Base-by-base conservation (phyloP, 345 rosid genomes). In the Eucalyptus sp. region DNA sequence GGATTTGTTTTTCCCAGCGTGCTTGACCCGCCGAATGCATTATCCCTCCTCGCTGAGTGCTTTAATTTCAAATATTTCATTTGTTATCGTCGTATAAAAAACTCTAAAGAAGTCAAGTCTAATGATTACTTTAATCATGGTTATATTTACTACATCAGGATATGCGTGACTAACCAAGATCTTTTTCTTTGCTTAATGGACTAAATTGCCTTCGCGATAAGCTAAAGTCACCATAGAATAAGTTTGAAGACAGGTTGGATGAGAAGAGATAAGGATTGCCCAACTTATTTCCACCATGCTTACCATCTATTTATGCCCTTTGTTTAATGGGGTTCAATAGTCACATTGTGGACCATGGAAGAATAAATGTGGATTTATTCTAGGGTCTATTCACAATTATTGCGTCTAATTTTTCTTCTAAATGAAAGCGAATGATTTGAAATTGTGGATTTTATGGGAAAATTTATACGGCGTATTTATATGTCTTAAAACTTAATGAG, bases 21-120 rank as follows among this genome's bases (percentile, higher is more conserved):
- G 13, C 29, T 11, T 2, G 0, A 20, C 15, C 29, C 3, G 2
- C 5, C 16, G 0, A 43, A 37, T 44, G 6, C 15, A 5, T 20
- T 10, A 11, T 41, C 83, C 15, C 22, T 31, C 3, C 0, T 20
- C 15, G 2, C 1, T 0, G 3, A 37, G 15, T 20, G 2, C 48
- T 37, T 76, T 20, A 41, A 20, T 76, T 22, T 76, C 8, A 41
- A 76, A 37, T 37, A 41, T 76, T 76, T 41, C 48, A 0, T 4
- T 4, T 8, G 10, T 14, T 6, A 5, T 22, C 1, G 4, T 41
- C 3, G 0, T 6, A 6, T 5, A 20, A 24, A 41, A 20, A 43
- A 41, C 3, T 41, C 15, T 2, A 1, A 24, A 3, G 6, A 11
- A 41, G 8, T 76, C 48, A 14, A n/a, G 9, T 64, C 6, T 4